Conservation (phyloP, 2,329 filamentous ascomycete species). For the Epichloe uncinata region DNA sequence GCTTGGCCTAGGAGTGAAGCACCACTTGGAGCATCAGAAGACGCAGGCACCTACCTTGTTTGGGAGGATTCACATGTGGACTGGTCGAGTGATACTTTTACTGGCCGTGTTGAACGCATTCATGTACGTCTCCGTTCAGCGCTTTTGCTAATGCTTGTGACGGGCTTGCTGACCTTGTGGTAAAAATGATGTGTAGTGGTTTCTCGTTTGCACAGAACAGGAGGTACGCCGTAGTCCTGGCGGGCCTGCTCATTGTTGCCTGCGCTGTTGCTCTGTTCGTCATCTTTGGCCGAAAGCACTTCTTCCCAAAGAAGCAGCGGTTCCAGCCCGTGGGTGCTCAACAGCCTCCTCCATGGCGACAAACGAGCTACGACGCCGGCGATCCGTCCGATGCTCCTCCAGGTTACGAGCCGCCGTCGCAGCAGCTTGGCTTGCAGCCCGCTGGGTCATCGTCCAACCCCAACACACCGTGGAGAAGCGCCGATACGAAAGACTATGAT, state of each 20-base stretch:
- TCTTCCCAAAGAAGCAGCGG: constrained; percentile 12
- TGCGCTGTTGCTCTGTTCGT: constrained; percentile 25
- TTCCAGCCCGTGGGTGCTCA: constrained; percentile 10
- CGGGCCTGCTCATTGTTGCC: constrained; percentile 31
- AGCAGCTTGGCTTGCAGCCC: constrained; percentile 16
- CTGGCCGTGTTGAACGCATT: constrained; percentile 44
- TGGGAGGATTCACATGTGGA: constrained; percentile 41
- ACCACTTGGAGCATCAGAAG: constrained; percentile 39
- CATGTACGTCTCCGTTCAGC: constrained; percentile 27
- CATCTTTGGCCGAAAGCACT: constrained; percentile 17
- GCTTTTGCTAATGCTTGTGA: not conserved
- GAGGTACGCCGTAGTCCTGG: constrained; percentile 33
- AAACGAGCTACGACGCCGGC: constrained; percentile 9
- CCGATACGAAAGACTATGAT: constrained; percentile 16
- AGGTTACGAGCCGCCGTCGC: constrained; percentile 21
- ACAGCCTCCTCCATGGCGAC: constrained; percentile 18
- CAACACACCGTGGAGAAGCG: constrained; percentile 14
- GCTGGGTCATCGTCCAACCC: constrained; percentile 13
- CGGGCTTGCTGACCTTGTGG: constrained; percentile 3
- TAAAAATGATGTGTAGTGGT: constrained; percentile 26
- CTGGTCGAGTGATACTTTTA: constrained; percentile 39
- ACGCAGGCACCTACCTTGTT: constrained; percentile 36
- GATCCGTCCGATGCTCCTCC: constrained; percentile 18
- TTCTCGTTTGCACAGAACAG: constrained; percentile 41
- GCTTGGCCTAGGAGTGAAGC: constrained; percentile 39